Base-by-base conservation (phyloP, 441 rosid genomes). In the Populus hybrid region DNA sequence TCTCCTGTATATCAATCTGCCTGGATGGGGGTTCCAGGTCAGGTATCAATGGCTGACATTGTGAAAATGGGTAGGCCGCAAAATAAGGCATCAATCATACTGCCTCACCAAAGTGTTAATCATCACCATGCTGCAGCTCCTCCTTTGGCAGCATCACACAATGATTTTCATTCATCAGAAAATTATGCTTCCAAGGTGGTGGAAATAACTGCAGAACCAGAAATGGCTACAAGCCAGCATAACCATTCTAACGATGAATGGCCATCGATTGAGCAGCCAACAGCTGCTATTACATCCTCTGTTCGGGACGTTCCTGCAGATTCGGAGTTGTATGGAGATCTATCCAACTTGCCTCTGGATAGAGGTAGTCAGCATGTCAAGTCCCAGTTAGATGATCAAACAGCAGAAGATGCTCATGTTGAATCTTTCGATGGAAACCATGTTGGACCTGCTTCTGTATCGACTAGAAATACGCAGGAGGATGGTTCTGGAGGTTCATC, bases 21-120 rank as follows among this genome's bases (percentile, higher is more conserved):
- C 26, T 92, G 97, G 98, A 64, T 80, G 66, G 96, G 93, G 77
- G 88, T 82, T 72, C 90, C 95, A 18, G 99, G 98, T 76, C 97
- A 96, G 81, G 86, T 83, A 81, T 94, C 99, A n/a, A 93, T 96
- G 98, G 98, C 99, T 79, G n/a, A n/a, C n/a, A n/a, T n/a, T n/a
- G n/a, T n/a, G n/a, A n/a, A n/a, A n/a, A n/a, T n/a, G n/a, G n/a
- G 99, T 77, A 88, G 85, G 87, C 98, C 97, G 31, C 94, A 88
- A 21, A 84, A 74, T 79, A 89, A 89, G 86, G 79, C 81, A 70
- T 80, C 90, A 63, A 70, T 53, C 29, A 5, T 82, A 79, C 78
- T 31, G 72, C 82, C 91, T 76, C 86, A 73, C 35, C 86, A 77
- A 50, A 81, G 77, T 82, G 86, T 80, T 82, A 82, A 80, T 82